Base-by-base conservation (phyloP, 2,329 filamentous ascomycete species). In the Macrophomina phaseolina region DNA sequence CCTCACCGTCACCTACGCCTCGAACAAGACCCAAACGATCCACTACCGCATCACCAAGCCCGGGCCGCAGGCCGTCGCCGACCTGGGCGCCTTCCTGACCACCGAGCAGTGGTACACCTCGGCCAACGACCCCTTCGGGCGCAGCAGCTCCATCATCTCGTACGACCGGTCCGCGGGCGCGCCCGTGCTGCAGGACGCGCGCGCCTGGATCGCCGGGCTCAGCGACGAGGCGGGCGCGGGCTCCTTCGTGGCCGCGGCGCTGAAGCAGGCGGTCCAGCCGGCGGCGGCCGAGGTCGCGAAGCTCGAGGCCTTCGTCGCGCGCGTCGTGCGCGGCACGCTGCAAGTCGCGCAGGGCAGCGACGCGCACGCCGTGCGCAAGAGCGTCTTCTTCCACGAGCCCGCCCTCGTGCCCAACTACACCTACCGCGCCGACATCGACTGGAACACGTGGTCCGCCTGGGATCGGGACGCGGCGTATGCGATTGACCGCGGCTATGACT, bases 201-300 rank as follows among this genome's bases (percentile, higher is more conserved):
- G 87, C 1, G 85, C 82, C 6, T 89, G 86, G 86, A 83, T 89
- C 4, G 81, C 86, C 0, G 87, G 87, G 0, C 78, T 89, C 0
- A 87, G 85, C 65, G 86, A 89, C 66, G 87, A 89, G 74, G 86
- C 80, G 0, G 87, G 87, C 1, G 83, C 84, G 0, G 86, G 86
- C 1, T 82, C 85, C 0, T 88, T 83, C 68, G 80, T 88, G 0
- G 84, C 86, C 0, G 83, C 84, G 0, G 76, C 81, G 1, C 81
- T 86, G 76, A 89, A 89, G 74, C 84, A 87, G 67, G 79, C 80
- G 1, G 73, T 82, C 6, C 84, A 84, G 40, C 86, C 86, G 0
- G 74, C 81, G 9, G 77, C 81, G 0, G 74, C 73, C 0, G 85
- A 89, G 68, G 74, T 89, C 0, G 70, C 78, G 0, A 83, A 84